These are phyloP conservation scores for Suillus americanus DNA, from an alignment of 768 basidiomycete genomes.

Conservation along the genomic window DNA sequence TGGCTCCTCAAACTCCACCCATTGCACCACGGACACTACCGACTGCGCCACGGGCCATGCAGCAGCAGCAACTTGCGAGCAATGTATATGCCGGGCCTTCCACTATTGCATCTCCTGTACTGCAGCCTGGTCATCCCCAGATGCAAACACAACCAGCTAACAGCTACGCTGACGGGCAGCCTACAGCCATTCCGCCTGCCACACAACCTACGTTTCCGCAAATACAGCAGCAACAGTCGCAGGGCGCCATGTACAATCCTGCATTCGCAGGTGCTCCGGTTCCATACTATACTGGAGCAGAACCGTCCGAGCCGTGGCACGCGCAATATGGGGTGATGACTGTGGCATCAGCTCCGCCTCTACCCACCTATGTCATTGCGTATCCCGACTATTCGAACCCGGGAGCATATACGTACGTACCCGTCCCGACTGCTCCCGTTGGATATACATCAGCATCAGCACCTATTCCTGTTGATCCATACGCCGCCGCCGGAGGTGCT, in stretches of 20 bases:
- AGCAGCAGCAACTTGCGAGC: background rate
- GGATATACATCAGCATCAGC: background rate
- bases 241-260: background rate
- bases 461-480: background rate
- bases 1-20: background rate
- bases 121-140: background rate
- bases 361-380: slow-evolving; percentile 1
- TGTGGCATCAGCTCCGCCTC: background rate
- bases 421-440: background rate
- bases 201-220: background rate
- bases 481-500: background rate
- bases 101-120: background rate
- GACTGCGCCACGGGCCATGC: slow-evolving; percentile 4
- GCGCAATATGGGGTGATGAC: background rate
- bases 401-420: slow-evolving; percentile 2
- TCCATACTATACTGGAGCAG: background rate
- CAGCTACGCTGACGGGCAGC: background rate
- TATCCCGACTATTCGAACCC: slow-evolving; percentile 3
- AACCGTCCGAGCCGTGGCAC: background rate
- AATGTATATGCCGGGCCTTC: background rate
- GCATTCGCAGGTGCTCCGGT: background rate
- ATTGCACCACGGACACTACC: slow-evolving; percentile 3
- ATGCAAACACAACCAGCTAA: background rate
- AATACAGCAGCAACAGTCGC: slow-evolving; percentile 1
- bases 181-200: background rate